Conservation (phyloP, 768 basidiomycete species). For the Russula sp. region DNA sequence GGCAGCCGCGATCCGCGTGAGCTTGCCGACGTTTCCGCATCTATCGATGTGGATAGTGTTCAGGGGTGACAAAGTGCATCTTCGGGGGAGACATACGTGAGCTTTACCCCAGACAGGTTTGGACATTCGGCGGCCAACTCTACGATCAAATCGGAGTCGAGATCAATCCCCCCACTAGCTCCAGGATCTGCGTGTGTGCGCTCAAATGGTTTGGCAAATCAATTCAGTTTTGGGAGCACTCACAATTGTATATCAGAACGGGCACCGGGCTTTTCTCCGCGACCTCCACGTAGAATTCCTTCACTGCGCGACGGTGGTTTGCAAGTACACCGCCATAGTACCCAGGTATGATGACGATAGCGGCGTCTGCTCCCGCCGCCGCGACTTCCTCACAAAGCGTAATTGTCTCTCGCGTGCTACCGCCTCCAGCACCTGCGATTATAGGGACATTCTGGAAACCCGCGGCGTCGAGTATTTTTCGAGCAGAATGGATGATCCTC, state of each 20-base stretch:
- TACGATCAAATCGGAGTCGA: slow-evolving; percentile 82
- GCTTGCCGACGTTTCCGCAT: slow-evolving; percentile 88
- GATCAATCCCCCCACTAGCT: slow-evolving; percentile 82
- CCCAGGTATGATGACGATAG: slow-evolving; percentile 79
- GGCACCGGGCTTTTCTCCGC: slow-evolving; percentile 77
- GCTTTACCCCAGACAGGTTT: slow-evolving; percentile 81
- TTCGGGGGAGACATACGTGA: slow-evolving; percentile 52
- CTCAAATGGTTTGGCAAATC: neutral
- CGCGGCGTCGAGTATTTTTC: slow-evolving; percentile 62
- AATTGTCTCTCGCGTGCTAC: slow-evolving; percentile 78
- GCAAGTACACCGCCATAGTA: slow-evolving; percentile 78
- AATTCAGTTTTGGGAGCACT: slow-evolving; percentile 23
- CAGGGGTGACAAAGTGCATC: slow-evolving; percentile 4
- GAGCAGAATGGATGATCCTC: slow-evolving; percentile 54
- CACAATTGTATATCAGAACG: slow-evolving; percentile 84
- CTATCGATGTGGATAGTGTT: slow-evolving; percentile 30
- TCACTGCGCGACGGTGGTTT: slow-evolving; percentile 56
- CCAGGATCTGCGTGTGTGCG: slow-evolving; percentile 62
- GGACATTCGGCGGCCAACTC: slow-evolving; percentile 70
- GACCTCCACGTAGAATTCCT: slow-evolving; percentile 72
- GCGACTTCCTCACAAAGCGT: slow-evolving; percentile 71
- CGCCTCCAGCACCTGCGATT: slow-evolving; percentile 76
- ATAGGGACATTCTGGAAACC: slow-evolving; percentile 55
- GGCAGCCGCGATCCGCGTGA: slow-evolving; percentile 71
- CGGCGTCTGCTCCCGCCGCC: slow-evolving; percentile 77